Evolutionary conservation across 169 alveolate genomes (phyloP).

Genomic region (Plasmodium malariae): DNA sequence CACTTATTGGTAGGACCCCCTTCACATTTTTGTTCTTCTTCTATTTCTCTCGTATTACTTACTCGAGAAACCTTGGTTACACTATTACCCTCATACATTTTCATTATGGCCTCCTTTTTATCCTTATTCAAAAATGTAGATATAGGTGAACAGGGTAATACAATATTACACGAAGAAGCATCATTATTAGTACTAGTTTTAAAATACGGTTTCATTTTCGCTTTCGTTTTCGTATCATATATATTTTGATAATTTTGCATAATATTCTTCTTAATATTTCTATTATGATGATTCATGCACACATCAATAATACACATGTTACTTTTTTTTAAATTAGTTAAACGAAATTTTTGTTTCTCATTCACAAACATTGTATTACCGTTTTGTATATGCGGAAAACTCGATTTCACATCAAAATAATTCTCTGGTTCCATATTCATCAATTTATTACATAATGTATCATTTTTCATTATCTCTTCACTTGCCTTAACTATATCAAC

Average conservation of each 20-base stretch:
- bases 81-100: not conserved
- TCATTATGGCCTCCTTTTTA: not conserved
- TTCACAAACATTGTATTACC: too few species aligned
- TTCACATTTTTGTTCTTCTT: too few species aligned
- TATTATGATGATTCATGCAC: too few species aligned
- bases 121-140: too few species aligned
- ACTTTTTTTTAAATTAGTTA: too few species aligned
- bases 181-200: not conserved
- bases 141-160: conserved; percentile 11
- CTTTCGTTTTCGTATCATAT: not conserved
- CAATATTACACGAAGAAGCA: not conserved
- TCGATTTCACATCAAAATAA: too few species aligned
- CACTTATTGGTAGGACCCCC: too few species aligned
- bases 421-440: too few species aligned
- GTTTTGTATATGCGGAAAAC: too few species aligned
- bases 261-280: not conserved
- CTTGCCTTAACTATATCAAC: not conserved
- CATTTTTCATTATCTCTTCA: not conserved
- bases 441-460: too few species aligned
- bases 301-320: too few species aligned
- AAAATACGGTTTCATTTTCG: not conserved
- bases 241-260: not conserved
- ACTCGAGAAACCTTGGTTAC: not conserved
- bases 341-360: too few species aligned
- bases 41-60: not conserved